Conservation (phyloP, 1,284 basidiomycete species). For the Trametes polyzona region DNA sequence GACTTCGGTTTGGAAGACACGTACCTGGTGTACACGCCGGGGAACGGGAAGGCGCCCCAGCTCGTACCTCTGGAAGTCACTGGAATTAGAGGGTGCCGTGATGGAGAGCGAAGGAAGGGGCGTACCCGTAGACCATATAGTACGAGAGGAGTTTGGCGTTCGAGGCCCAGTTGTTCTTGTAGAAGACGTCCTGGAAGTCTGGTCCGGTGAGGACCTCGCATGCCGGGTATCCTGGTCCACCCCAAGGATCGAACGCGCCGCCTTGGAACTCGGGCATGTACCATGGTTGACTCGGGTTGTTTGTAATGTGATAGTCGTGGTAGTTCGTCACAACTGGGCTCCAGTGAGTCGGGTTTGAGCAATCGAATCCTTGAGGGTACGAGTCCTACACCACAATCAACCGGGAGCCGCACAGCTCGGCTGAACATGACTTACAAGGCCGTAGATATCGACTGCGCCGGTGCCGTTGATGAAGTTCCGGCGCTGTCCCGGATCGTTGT, state of each 20-base stretch:
- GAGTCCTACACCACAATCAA: slow-evolving; percentile 46
- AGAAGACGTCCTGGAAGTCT: slow-evolving; percentile 76
- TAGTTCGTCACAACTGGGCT: slow-evolving; percentile 58
- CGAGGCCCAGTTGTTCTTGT: slow-evolving; percentile 73
- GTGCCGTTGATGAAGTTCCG: slow-evolving; percentile 73
- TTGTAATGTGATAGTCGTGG: slow-evolving; percentile 58
- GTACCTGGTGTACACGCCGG: slow-evolving; percentile 56
- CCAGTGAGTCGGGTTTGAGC: slow-evolving; percentile 68
- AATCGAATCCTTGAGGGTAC: slow-evolving; percentile 77
- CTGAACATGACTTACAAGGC: slow-evolving; percentile 43
- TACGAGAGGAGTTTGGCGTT: slow-evolving; percentile 80
- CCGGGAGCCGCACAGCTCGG: not conserved
- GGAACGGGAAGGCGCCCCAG: slow-evolving; percentile 78
- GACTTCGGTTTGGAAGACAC: not conserved
- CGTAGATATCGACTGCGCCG: slow-evolving; percentile 59
- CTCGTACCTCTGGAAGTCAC: slow-evolving; percentile 65
- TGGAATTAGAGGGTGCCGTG: not conserved
- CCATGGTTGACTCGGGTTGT: slow-evolving; percentile 63
- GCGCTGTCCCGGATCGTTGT: slow-evolving; percentile 66
- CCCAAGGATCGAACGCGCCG: slow-evolving; percentile 78
- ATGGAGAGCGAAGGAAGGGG: too few species aligned
- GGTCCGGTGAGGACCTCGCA: slow-evolving; percentile 67
- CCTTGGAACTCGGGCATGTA: slow-evolving; percentile 62
- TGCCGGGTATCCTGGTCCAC: slow-evolving; percentile 59
- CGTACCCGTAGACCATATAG: slow-evolving; percentile 78